A percentile compares a stretch with the other conserved stretches of the same genome.
phyloP scores from a whole-genome alignment of 176 grass and related monocot genomes.

The Urochloa ruziziensis region DNA sequence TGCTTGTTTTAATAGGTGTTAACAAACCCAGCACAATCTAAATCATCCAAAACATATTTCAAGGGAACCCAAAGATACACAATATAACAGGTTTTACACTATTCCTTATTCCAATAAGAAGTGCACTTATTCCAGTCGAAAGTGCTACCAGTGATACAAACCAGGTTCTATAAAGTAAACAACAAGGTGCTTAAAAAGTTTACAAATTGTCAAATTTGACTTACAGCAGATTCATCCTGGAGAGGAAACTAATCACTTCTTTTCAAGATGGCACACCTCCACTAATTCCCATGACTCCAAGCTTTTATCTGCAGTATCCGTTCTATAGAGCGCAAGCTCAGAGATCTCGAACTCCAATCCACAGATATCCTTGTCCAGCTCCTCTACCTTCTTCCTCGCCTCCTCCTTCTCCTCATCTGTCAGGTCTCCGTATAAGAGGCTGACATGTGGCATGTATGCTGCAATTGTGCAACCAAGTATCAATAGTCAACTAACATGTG shows the following conservation, averaged over 20 bases:
- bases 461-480: conserved; percentile 1
- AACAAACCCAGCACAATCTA: neutral
- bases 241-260: conserved; percentile 42
- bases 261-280: conserved; percentile 59
- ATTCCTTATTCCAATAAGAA: conserved; percentile 9
- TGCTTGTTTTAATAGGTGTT: conserved; percentile 11
- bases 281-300: conserved; percentile 92
- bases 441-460: conserved; percentile 90
- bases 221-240: conserved; percentile 12
- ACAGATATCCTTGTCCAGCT: conserved; percentile 62
- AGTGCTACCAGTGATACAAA: neutral
- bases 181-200: neutral
- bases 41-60: neutral
- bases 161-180: neutral
- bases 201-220: conserved; percentile 14
- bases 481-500: neutral
- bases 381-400: conserved; percentile 72
- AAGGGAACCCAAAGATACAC: neutral
- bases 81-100: neutral
- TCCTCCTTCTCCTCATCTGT: conserved; percentile 78
- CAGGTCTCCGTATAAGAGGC: conserved; percentile 77
- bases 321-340: conserved; percentile 69
- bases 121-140: neutral
- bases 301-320: conserved; percentile 81
- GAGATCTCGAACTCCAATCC: conserved; percentile 71